These are phyloP conservation scores for Aquilaria yunnanensis DNA, from an alignment of 345 rosid species.

Conservation along the genomic window DNA sequence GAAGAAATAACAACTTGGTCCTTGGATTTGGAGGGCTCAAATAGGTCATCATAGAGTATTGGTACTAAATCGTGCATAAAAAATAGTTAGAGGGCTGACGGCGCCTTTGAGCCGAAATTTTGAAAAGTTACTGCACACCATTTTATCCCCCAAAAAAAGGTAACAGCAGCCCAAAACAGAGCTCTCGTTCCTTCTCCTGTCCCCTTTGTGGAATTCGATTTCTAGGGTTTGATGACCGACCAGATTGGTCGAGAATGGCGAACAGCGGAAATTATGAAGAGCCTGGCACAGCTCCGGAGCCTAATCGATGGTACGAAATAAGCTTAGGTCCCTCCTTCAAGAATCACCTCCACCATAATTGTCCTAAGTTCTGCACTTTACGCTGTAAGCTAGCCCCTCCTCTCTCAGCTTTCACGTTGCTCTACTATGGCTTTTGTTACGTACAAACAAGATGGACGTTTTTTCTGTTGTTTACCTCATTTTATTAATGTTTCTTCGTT, in stretches of 20 bases:
- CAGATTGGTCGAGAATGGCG: conserved; percentile 14
- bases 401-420: conserved; percentile 5
- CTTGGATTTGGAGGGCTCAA: too few species aligned
- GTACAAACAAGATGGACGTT: background rate
- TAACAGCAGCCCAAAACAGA: background rate
- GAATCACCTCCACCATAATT: conserved; percentile 24
- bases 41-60: too few species aligned
- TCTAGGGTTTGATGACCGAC: background rate
- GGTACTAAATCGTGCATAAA: too few species aligned
- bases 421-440: too few species aligned
- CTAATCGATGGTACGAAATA: conserved; percentile 65
- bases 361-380: conserved; percentile 61
- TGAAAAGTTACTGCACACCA: too few species aligned
- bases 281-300: conserved; percentile 51
- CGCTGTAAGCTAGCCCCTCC: conserved; percentile 38
- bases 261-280: conserved; percentile 38
- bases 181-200: background rate
- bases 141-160: too few species aligned
- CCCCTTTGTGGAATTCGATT: too few species aligned
- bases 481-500: background rate
- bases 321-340: conserved; percentile 61
- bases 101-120: too few species aligned
- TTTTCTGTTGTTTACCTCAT: too few species aligned
- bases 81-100: too few species aligned
- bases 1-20: too few species aligned